Percentiles rank a stretch among this genome's conserved stretches.
phyloP scores from a whole-genome alignment of 202 grass and related monocot genomes.

The Zoysia matrella region DNA sequence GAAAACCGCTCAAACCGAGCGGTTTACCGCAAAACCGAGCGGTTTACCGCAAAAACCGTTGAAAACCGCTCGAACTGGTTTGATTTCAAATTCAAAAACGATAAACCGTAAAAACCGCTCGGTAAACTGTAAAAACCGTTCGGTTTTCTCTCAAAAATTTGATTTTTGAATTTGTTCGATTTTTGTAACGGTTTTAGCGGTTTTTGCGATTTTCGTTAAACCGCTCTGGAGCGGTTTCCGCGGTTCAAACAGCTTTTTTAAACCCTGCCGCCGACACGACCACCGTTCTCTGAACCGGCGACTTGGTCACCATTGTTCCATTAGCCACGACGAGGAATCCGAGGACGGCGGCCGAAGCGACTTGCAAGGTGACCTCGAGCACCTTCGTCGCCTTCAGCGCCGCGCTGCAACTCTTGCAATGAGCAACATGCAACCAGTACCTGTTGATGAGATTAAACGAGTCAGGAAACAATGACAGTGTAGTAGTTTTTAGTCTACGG shows the following conservation, averaged over 20 bases:
- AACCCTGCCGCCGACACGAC: neutral
- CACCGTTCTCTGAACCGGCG: neutral
- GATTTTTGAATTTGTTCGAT: too few species aligned
- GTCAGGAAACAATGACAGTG: neutral
- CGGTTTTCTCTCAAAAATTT: too few species aligned
- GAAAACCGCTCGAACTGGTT: too few species aligned
- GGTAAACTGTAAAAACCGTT: too few species aligned
- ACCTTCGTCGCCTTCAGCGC: too few species aligned
- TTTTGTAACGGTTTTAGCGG: too few species aligned
- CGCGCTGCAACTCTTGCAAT: slow-evolving; percentile 69
- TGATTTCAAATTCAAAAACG: too few species aligned
- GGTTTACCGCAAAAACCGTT: too few species aligned
- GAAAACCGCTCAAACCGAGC: too few species aligned
- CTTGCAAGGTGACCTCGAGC: slow-evolving; percentile 38
- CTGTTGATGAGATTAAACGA: slow-evolving; percentile 26
- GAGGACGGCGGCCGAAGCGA: slow-evolving; percentile 45
- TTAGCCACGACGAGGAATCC: slow-evolving; percentile 60
- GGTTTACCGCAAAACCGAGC: too few species aligned
- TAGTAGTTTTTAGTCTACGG: too few species aligned
- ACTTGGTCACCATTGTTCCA: neutral
- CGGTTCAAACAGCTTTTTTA: neutral
- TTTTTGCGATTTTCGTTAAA: neutral
- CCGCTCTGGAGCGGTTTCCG: neutral
- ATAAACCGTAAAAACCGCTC: too few species aligned
- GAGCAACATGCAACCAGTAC: slow-evolving; percentile 87